Base-by-base conservation (phyloP, 352 stramenopile species). In the Phytophthora litchii region DNA sequence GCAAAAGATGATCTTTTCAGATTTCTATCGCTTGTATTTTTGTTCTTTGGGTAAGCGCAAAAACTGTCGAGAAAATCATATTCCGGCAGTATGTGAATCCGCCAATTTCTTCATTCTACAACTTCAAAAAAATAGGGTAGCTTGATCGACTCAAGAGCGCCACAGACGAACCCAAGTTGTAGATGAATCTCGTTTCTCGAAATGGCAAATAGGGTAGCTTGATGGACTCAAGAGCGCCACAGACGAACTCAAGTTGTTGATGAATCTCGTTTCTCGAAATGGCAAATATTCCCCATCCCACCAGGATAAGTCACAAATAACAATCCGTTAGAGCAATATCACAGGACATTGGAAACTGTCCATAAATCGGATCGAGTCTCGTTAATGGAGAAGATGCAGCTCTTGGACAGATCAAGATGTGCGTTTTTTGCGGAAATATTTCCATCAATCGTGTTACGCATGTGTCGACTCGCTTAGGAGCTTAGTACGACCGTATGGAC, bases 241-340 rank as follows among this genome's bases (percentile, higher is more conserved):
- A 5, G 23, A 5, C n/a, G 9, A 20, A 14, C 44, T 29, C 7
- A 37, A 5, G 1, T 51, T 41, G n/a, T 50, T 10, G 23, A 17
- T 38, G 14, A 19, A 27, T 17, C 14, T 44, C 37, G 16, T 5
- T 51, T 29, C 25, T 35, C 9, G 19, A 51, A 8, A 37, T 17
- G 29, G 21, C 29, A 25, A 40, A 9, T 51, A 32, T 3, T 37
- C 25, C 14, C 13, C 23, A 40, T 23, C n/a, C n/a, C n/a, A n/a
- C n/a, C n/a, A n/a, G n/a, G n/a, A n/a, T n/a, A n/a, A n/a, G n/a
- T n/a, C n/a, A n/a, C n/a, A n/a, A n/a, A n/a, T n/a, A n/a, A n/a
- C n/a, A n/a, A n/a, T n/a, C n/a, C n/a, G n/a, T n/a, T 44, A 2
- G 16, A 51, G 40, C 42, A 49, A 20, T 49, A 49, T 10, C 40